Conservation (phyloP, 2,329 filamentous ascomycete species). For the Monilinia laxa region DNA sequence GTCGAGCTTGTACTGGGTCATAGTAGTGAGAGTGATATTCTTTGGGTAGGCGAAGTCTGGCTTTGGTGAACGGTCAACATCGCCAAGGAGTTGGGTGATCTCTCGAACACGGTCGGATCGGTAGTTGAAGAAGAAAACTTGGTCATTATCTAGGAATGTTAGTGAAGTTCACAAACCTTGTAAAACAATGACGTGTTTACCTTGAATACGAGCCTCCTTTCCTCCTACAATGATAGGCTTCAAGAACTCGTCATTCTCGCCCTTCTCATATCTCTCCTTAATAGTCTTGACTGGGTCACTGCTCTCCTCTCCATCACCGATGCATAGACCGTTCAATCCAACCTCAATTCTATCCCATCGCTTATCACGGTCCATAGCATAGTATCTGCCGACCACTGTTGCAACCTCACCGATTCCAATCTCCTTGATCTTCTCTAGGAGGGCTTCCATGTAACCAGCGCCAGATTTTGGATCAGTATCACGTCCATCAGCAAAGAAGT, state of each 20-base stretch:
- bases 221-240: conserved; percentile 96
- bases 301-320: conserved; percentile 83
- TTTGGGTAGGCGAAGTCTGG: conserved; percentile 94
- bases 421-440: conserved; percentile 78
- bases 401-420: conserved; percentile 84
- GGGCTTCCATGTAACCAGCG: conserved; percentile 80
- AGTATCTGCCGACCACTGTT: conserved; percentile 94
- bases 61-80: conserved; percentile 84
- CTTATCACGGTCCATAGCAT: conserved; percentile 99
- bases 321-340: conserved; percentile 77
- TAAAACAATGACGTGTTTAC: conserved; percentile 46
- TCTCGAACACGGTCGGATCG: conserved; percentile 96
- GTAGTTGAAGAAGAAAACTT: conserved; percentile 99
- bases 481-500: conserved; percentile 98
- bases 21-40: conserved; percentile 83
- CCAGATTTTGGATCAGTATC: conserved; percentile 97
- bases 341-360: conserved; percentile 94
- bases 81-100: conserved; percentile 90
- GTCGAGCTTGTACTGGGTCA: conserved; percentile 97
- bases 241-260: conserved; percentile 94
- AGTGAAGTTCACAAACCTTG: neutral
- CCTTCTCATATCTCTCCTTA: conserved; percentile 81
- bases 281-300: conserved; percentile 83
- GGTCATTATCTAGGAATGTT: conserved; percentile 69
- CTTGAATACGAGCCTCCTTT: conserved; percentile 80